Evolutionary conservation across 805 yeast species (phyloP), one percentile per base, ranked within the genome.

Genomic region (Zygotorulaspora sp.): DNA sequence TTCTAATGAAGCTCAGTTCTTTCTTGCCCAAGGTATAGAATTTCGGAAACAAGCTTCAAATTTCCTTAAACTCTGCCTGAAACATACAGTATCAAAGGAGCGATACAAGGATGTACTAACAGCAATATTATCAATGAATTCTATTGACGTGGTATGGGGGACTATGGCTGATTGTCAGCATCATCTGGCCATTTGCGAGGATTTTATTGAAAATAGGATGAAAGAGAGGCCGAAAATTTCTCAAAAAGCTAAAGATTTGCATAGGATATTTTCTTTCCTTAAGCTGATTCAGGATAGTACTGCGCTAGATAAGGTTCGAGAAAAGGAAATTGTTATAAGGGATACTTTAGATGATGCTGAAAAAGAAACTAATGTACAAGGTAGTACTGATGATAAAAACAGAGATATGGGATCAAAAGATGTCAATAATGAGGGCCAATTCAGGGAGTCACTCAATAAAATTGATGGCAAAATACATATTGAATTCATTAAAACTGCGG

Each of bases 111-210:
- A 86, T 55, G 83, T 85, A 4, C 58, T 87, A 18, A 83, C 86
- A 35, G 92, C 95, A 1, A 79, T 84, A 15, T 69, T 87, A 57
- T 80, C 92, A 2, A 84, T 86, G 95, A 85, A 81, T 32, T 79
- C 89, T 5, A 83, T 87, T 35, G 95, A 87, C 62, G 80, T 85
- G 35, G 89, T 85, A 11, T 83, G 94, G 86, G 95, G 96, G 2
- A 78, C 90, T 1, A 83, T 84, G 89, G 80, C 83, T 38, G 92
- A 83, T 48, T 85, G 95, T 53, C 78, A 77, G 45, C 72, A 78
- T 41, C 85, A 85, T 62, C 67, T 87, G 37, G 74, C 77, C 38
- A 77, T 87, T 50, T 83, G 95, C 63, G 90, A 85, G 44, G 74
- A 73, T 39, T 80, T 84, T 40, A 80, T 87, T 17, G 74, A 76